Percentiles rank a stretch among this genome's conserved stretches.
Evolutionary conservation across 768 basidiomycete genomes (phyloP).

Genomic region (Tephrocybe sp.): DNA sequence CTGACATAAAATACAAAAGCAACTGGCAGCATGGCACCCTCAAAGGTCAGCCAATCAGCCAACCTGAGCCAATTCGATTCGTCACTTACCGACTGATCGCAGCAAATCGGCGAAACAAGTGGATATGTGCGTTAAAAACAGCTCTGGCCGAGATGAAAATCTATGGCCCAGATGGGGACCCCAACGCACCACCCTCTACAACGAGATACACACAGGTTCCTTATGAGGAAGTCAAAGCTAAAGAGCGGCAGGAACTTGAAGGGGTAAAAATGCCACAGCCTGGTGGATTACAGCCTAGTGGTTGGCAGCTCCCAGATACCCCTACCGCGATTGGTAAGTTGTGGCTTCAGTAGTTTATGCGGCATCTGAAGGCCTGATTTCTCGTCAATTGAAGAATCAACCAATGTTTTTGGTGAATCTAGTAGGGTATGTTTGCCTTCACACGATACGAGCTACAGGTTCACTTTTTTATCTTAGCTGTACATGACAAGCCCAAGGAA

Average conservation of each 20-base stretch:
- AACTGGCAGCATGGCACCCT: slow-evolving; percentile 81
- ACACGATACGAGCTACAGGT: not conserved
- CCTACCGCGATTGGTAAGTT: slow-evolving; percentile 50
- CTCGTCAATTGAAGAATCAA: slow-evolving; percentile 33
- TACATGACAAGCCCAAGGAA: slow-evolving; percentile 17
- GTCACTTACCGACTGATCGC: slow-evolving; percentile 9
- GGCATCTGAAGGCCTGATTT: not conserved
- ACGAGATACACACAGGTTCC: slow-evolving; percentile 70
- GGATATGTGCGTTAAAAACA: slow-evolving; percentile 85
- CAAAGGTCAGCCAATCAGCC: slow-evolving; percentile 48
- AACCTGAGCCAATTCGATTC: slow-evolving; percentile 1
- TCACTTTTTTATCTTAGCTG: slow-evolving; percentile 13
- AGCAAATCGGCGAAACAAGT: slow-evolving; percentile 86
- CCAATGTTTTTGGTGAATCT: slow-evolving; percentile 46
- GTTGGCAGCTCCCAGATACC: slow-evolving; percentile 53
- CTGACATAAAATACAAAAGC: slow-evolving; percentile 87
- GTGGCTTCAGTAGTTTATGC: slow-evolving; percentile 1
- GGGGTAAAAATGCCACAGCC: slow-evolving; percentile 20
- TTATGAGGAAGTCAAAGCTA: slow-evolving; percentile 57
- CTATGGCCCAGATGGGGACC: slow-evolving; percentile 64
- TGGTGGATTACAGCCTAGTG: slow-evolving; percentile 30
- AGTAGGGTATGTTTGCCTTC: slow-evolving; percentile 25
- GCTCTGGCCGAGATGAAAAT: slow-evolving; percentile 69
- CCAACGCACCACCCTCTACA: slow-evolving; percentile 52
- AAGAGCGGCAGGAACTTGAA: slow-evolving; percentile 34